These are phyloP conservation scores for Cercophora newfieldiana DNA, from an alignment of 495 filamentous ascomycete species.

Conservation along the genomic window DNA sequence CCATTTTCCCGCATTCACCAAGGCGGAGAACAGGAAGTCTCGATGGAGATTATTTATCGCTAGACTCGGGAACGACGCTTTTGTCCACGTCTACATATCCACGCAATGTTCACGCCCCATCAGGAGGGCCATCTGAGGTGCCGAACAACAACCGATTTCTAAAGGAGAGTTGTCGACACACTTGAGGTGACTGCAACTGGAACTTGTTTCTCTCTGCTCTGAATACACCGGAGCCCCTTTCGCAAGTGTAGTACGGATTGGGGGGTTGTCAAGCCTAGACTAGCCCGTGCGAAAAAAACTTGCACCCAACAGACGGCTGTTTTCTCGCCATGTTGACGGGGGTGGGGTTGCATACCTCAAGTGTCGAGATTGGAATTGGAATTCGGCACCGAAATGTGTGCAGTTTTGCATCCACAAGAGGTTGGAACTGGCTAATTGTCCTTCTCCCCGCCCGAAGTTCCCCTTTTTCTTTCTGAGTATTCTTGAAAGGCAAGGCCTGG, in stretches of 20 bases:
- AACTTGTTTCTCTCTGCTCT: neutral
- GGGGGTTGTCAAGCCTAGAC: neutral
- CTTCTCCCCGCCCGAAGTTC: neutral
- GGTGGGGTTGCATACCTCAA: neutral
- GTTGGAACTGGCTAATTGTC: neutral
- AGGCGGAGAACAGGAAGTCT: neutral
- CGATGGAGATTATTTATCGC: conserved; percentile 1
- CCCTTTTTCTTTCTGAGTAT: no score
- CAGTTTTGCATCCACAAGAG: neutral
- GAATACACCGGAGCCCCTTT: neutral
- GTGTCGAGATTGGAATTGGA: neutral
- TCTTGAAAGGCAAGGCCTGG: neutral
- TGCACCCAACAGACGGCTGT: neutral
- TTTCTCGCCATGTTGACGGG: neutral
- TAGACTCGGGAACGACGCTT: neutral
- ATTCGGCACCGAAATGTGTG: neutral
- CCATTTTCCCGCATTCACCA: neutral
- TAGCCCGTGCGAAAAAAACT: neutral
- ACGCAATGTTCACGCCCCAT: neutral
- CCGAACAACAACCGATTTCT: neutral
- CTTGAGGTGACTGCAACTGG: neutral
- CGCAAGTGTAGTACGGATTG: neutral
- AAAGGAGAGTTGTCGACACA: neutral
- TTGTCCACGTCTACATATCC: neutral
- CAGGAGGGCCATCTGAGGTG: neutral